These are phyloP conservation scores for Lotus japonicus DNA, from an alignment of 306 rosid species.

Conservation along the genomic window DNA sequence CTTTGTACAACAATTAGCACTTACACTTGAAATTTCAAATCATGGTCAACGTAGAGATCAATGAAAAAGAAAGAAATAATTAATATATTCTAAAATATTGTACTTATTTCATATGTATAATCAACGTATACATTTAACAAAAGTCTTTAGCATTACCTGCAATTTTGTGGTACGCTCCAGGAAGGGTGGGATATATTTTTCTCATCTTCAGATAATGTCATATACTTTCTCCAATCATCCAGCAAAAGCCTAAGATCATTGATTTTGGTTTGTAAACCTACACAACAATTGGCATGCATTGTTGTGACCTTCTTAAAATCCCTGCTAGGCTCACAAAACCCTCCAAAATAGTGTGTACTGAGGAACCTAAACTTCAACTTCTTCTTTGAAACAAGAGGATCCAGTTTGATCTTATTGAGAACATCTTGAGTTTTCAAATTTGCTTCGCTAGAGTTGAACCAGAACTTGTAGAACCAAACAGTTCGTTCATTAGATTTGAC, in stretches of 20 bases:
- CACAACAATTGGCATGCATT: slow-evolving; percentile 91
- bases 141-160: slow-evolving; percentile 45
- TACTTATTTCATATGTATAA: no score
- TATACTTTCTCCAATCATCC: slow-evolving; percentile 57
- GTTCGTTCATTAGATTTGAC: slow-evolving; percentile 56
- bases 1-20: no score
- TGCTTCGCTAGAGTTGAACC: slow-evolving; percentile 44
- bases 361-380: slow-evolving; percentile 58
- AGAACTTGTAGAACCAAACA: slow-evolving; percentile 55
- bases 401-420: slow-evolving; percentile 47
- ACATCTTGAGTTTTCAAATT: slow-evolving; percentile 62
- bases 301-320: slow-evolving; percentile 49
- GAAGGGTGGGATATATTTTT: slow-evolving; percentile 19
- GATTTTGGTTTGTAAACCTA: slow-evolving; percentile 63
- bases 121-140: no score
- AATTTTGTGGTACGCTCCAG: slow-evolving; percentile 59
- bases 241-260: slow-evolving; percentile 65
- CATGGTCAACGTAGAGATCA: no score
- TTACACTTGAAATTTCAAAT: no score
- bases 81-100: no score
- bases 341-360: slow-evolving; percentile 58
- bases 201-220: slow-evolving; percentile 5
- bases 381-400: slow-evolving; percentile 23
- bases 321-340: slow-evolving; percentile 53
- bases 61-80: no score